These are phyloP conservation scores for Hypoxylon perforatum DNA, from an alignment of 495 filamentous ascomycete species.

Conservation along the genomic window DNA sequence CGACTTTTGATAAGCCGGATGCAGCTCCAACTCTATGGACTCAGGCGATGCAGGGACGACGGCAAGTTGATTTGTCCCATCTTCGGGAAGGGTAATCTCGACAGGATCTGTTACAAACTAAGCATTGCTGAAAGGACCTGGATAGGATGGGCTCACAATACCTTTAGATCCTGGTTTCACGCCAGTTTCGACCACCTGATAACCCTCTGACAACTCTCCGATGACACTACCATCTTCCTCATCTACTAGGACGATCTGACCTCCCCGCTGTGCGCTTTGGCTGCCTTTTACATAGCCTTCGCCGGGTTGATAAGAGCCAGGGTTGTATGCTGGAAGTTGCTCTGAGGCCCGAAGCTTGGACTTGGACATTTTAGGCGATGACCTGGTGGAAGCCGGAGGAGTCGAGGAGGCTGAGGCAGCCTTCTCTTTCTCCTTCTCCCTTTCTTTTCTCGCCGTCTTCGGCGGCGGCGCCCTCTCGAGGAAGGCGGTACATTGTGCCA, in stretches of 20 bases:
- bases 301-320: slow-evolving; percentile 79
- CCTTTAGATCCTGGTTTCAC: slow-evolving; percentile 89
- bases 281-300: slow-evolving; percentile 75
- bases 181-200: slow-evolving; percentile 77
- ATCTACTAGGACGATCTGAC: slow-evolving; percentile 92
- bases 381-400: slow-evolving; percentile 52
- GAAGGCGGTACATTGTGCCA: slow-evolving; percentile 95
- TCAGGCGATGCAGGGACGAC: slow-evolving; percentile 82
- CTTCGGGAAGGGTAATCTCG: slow-evolving; percentile 83
- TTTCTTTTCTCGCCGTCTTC: slow-evolving; percentile 50
- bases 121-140: not conserved
- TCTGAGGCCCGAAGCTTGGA: slow-evolving; percentile 54
- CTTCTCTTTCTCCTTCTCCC: slow-evolving; percentile 71
- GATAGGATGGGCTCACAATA: slow-evolving; percentile 51
- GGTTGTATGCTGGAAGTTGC: slow-evolving; percentile 75
- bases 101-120: slow-evolving; percentile 76
- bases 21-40: slow-evolving; percentile 80
- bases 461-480: slow-evolving; percentile 78
- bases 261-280: slow-evolving; percentile 60
- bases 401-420: slow-evolving; percentile 59
- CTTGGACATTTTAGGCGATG: slow-evolving; percentile 48
- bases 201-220: slow-evolving; percentile 86
- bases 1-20: slow-evolving; percentile 89
- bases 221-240: slow-evolving; percentile 96
- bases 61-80: slow-evolving; percentile 75